phyloP scores from a whole-genome alignment of 768 basidiomycete genomes.

The Cubamyces sp. region DNA sequence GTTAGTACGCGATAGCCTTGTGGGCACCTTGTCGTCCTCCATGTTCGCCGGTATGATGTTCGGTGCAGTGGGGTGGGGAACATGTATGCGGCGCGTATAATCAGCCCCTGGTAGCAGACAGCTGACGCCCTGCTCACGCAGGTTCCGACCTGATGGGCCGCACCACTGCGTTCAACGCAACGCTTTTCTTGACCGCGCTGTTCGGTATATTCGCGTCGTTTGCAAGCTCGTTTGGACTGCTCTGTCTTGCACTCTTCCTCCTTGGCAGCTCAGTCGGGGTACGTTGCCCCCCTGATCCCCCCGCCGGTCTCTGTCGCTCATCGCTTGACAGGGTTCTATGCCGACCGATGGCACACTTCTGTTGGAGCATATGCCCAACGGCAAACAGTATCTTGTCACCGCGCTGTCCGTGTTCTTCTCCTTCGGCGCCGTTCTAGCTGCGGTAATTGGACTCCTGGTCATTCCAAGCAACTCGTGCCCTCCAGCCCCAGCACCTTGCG shows the following conservation, averaged over 20 bases:
- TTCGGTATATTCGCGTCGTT: constrained; percentile 86
- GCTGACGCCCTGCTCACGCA: constrained; percentile 26
- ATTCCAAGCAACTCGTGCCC: constrained; percentile 78
- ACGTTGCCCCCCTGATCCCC: constrained; percentile 35
- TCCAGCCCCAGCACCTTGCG: constrained; percentile 54
- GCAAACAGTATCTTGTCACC: constrained; percentile 91
- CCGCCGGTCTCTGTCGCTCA: not conserved
- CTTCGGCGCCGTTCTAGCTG: constrained; percentile 85
- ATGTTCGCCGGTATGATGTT: constrained; percentile 99
- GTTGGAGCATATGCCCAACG: constrained; percentile 89
- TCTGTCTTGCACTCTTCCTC: constrained; percentile 83
- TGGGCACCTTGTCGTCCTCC: constrained; percentile 82
- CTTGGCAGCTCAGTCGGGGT: constrained; percentile 95
- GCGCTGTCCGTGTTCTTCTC: constrained; percentile 96
- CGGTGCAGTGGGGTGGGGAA: constrained; percentile 90
- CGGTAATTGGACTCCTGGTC: constrained; percentile 76
- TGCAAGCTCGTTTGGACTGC: constrained; percentile 61
- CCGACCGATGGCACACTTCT: constrained; percentile 95
- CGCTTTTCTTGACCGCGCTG: constrained; percentile 85
- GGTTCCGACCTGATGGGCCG: constrained; percentile 90
- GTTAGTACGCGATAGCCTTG: constrained; percentile 71
- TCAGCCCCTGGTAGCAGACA: not conserved
- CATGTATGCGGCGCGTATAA: constrained; percentile 53
- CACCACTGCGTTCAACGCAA: constrained; percentile 88
- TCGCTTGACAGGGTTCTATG: constrained; percentile 75